phyloP scores from a whole-genome alignment of 2,329 filamentous ascomycete species.

The Fonsecaea pedrosoi region DNA sequence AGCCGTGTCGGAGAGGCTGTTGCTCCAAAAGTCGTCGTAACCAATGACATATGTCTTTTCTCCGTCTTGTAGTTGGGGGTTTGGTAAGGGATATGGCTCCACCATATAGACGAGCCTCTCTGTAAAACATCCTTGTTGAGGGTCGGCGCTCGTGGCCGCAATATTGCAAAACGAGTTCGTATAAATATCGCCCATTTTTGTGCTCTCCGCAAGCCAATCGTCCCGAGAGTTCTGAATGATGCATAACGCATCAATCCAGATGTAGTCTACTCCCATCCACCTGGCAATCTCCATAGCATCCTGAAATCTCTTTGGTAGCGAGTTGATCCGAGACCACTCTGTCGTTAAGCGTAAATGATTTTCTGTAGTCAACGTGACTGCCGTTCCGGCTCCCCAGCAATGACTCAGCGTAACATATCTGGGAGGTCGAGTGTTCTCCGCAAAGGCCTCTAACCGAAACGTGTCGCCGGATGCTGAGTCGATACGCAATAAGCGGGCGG shows the following conservation, averaged over 20 bases:
- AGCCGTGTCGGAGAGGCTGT: slow-evolving; percentile 24
- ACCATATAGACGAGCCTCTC: slow-evolving; percentile 11
- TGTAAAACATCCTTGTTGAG: slow-evolving; percentile 15
- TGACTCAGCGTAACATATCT: slow-evolving; percentile 9
- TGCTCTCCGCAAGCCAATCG: slow-evolving; percentile 25
- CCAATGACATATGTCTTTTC: slow-evolving; percentile 22
- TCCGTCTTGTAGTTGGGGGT: slow-evolving; percentile 9
- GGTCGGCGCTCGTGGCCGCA: slow-evolving; percentile 28
- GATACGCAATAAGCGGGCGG: background rate
- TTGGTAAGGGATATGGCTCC: slow-evolving; percentile 13
- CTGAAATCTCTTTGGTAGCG: slow-evolving; percentile 51
- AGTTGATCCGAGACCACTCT: slow-evolving; percentile 1
- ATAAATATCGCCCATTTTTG: slow-evolving; percentile 34
- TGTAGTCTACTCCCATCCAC: slow-evolving; percentile 39
- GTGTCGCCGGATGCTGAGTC: background rate
- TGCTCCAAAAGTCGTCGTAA: slow-evolving; percentile 28
- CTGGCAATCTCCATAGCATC: slow-evolving; percentile 43
- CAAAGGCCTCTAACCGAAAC: background rate
- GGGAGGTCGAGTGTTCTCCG: background rate
- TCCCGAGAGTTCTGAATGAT: slow-evolving; percentile 43
- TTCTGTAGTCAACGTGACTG: background rate
- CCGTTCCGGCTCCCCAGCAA: slow-evolving; percentile 10
- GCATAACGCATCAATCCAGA: slow-evolving; percentile 48
- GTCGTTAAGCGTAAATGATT: background rate
- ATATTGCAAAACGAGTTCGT: slow-evolving; percentile 29